Evolutionary conservation across 1,284 basidiomycete genomes (phyloP).

Genomic region (Ustilago bromivora): DNA sequence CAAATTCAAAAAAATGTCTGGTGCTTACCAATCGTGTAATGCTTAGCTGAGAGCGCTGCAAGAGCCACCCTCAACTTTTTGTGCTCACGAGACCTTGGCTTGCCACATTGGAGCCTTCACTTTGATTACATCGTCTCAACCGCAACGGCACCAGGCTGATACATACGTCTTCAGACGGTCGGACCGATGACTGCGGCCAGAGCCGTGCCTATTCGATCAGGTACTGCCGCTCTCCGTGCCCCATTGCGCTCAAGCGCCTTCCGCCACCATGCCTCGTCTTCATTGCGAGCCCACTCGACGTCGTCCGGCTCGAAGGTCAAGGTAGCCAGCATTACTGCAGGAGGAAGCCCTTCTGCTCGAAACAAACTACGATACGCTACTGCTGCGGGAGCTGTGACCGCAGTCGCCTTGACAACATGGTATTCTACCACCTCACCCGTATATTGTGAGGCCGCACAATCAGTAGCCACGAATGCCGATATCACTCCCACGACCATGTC

Average conservation of each 20-base stretch:
- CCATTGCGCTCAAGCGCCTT: slow-evolving; percentile 7
- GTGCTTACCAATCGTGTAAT: slow-evolving; percentile 33
- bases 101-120: background rate
- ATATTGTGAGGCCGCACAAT: slow-evolving; percentile 35
- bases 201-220: slow-evolving; percentile 14
- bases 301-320: slow-evolving; percentile 16
- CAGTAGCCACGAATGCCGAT: slow-evolving; percentile 28
- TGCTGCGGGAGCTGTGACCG: slow-evolving; percentile 20
- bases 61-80: slow-evolving; percentile 25
- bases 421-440: slow-evolving; percentile 30
- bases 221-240: slow-evolving; percentile 7
- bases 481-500: slow-evolving; percentile 44
- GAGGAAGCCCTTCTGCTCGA: slow-evolving; percentile 5
- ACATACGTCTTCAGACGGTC: slow-evolving; percentile 12
- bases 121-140: background rate
- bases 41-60: slow-evolving; percentile 37
- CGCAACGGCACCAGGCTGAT: background rate
- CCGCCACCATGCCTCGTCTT: slow-evolving; percentile 6
- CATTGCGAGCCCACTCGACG: slow-evolving; percentile 24
- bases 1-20: background rate
- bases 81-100: background rate
- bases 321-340: slow-evolving; percentile 5
- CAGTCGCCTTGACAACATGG: slow-evolving; percentile 35
- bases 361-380: slow-evolving; percentile 14
- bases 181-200: slow-evolving; percentile 15